Evolutionary conservation across 225 moss, liverwort and hornwort genomes (phyloP).

Genomic region (Sphagnum contortum): DNA sequence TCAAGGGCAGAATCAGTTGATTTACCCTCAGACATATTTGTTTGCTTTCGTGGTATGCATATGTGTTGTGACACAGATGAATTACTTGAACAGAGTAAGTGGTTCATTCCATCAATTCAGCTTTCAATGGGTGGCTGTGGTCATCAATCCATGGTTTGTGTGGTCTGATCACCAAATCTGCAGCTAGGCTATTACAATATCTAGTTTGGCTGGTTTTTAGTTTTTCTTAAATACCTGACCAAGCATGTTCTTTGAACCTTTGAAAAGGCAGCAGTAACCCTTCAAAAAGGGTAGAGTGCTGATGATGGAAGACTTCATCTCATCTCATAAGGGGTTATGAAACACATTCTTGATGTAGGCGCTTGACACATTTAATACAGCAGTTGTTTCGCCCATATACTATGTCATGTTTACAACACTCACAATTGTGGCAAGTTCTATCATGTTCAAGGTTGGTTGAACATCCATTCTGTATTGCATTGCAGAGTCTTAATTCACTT

Average conservation of each 20-base stretch:
- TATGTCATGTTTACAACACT: slow-evolving; percentile 94
- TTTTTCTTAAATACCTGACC: not conserved
- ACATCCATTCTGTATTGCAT: not conserved
- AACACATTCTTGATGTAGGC: slow-evolving; percentile 28
- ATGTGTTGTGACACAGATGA: slow-evolving; percentile 85
- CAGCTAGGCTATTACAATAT: too few species aligned
- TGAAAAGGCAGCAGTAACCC: too few species aligned
- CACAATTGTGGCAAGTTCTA: slow-evolving; percentile 88
- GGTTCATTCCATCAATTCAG: not conserved
- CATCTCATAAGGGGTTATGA: too few species aligned
- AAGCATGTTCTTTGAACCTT: not conserved
- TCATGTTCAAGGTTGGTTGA: slow-evolving; percentile 70
- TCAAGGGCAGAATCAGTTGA: slow-evolving; percentile 80
- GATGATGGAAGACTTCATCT: too few species aligned
- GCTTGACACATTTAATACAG: slow-evolving; percentile 88
- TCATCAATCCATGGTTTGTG: too few species aligned
- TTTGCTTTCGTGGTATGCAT: slow-evolving; percentile 81
- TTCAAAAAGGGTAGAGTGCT: too few species aligned
- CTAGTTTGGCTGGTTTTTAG: too few species aligned
- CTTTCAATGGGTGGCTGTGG: too few species aligned
- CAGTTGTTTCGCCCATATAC: slow-evolving; percentile 87
- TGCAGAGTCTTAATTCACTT: not conserved
- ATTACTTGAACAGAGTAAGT: slow-evolving; percentile 71
- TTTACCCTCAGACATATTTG: slow-evolving; percentile 73
- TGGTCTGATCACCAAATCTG: too few species aligned